Base-by-base conservation (phyloP, 768 basidiomycete species). In the Symmetrospora coprosmae region DNA sequence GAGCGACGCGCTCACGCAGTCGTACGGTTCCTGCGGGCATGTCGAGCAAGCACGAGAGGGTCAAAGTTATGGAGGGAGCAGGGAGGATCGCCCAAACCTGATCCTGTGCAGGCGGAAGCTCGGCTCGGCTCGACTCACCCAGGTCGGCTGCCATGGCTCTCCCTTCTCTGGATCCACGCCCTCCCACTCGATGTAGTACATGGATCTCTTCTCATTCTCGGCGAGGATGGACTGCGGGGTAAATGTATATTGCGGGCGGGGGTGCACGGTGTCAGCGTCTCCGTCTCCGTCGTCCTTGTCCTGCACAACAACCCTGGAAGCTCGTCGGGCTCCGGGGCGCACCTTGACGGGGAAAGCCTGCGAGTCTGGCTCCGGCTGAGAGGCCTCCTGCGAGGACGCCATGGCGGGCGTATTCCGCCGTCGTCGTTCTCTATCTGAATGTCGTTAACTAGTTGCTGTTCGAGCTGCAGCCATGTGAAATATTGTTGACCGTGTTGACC, bases 21-120 rank as follows among this genome's bases (percentile, higher is more conserved):
- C 34, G 35, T 53, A 53, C 25, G 51, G 51, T 34, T 53, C 51
- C 51, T 53, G 51, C n/a, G n/a, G n/a, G n/a, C 13, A 52, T 11
- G 33, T 40, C 21, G 21, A 21, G 4, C 6, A 8, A 25, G 35
- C 33, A 47, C 27, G 4, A 4, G 6, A 19, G 45, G 21, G 27
- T 47, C 45, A 11, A 19, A 9, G 27, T 14, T 23, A 4, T 31
- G 4, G 3, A 47, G 4, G 13, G n/a, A n/a, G n/a, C n/a, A n/a
- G n/a, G n/a, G n/a, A n/a, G n/a, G n/a, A n/a, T n/a, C n/a, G n/a
- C n/a, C n/a, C n/a, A n/a, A 9, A 47, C 33, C 3, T 25, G 27
- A 4, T 6, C 45, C 21, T 5, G 27, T 47, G 27, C 34, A 28
- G 11, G 45, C 11, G 45, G 11, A n/a, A 27, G 17, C 23, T 47